Evolutionary conservation across 2,329 filamentous ascomycete genomes (phyloP).

Genomic region (Fusarium praegraminearum): DNA sequence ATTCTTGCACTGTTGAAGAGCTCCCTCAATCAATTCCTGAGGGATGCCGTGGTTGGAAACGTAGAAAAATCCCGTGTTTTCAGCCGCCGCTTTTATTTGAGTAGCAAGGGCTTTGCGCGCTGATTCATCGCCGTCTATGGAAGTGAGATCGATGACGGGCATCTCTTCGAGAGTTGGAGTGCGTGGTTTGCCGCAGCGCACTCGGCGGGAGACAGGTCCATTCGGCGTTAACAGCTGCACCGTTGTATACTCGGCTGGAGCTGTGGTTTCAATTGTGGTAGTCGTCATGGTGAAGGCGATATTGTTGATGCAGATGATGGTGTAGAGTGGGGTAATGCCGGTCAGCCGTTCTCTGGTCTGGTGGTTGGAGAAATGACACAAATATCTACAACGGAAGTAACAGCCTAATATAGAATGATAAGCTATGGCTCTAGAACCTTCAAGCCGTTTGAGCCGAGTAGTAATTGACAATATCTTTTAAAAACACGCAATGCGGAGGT

Average conservation of each 20-base stretch:
- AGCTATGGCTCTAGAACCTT: accelerated
- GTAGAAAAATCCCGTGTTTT: conserved; percentile 9
- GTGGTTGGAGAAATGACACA: accelerated
- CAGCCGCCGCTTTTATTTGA: not conserved
- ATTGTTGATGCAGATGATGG: accelerated
- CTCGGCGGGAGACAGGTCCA: conserved; percentile 14
- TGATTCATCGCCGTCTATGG: not conserved
- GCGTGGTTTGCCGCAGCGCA: conserved; percentile 11
- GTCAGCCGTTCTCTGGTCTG: accelerated
- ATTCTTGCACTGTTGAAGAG: not conserved
- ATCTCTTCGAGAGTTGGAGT: conserved; percentile 11
- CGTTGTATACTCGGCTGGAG: not conserved
- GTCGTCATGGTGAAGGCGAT: not conserved
- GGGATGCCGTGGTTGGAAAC: not conserved
- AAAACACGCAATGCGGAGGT: not conserved
- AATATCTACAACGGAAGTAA: accelerated
- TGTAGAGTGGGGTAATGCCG: not conserved
- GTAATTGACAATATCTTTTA: not conserved
- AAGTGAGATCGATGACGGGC: conserved; percentile 13
- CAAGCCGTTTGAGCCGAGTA: not conserved
- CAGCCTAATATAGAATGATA: not conserved
- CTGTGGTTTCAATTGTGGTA: not conserved
- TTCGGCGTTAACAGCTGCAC: conserved; percentile 14
- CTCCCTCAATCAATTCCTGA: not conserved
- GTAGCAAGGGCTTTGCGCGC: not conserved